Base-by-base conservation (phyloP, 2,329 filamentous ascomycete genomes). In the Phaeomoniella chlamydospora region DNA sequence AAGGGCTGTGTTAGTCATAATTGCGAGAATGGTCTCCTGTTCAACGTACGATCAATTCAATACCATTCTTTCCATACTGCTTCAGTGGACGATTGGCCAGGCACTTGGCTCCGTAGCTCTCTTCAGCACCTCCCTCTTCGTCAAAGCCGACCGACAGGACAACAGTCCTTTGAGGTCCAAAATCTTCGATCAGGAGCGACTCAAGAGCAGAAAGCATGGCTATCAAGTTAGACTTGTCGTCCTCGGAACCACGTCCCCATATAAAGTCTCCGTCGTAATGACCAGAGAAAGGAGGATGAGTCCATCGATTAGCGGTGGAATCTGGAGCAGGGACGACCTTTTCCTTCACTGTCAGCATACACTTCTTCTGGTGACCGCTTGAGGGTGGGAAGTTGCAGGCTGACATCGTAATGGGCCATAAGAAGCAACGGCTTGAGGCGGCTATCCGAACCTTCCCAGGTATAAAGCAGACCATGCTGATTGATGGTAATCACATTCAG, bases 91-190 rank as follows among this genome's bases (percentile, higher is more conserved):
- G 52, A 0, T 53, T 31, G 0, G 67, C 57, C 4, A 78, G 58
- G n/a, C 58, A 46, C 2, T 55, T 49, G 1, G 70, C 72, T 5
- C 74, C 72, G 22, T 26, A 26, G n/a, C 22, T 26, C 5, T 64
- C 51, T 1, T 39, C 22, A 6, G 22, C 22, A 26, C 22, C 22
- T 6, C 22, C 22, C n/a, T 26, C 22, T 50, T 79, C 73, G 45
- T 79, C 74, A 38, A 76, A 77, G 3, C 74, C 74, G 43, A 76
- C 74, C 0, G 71, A 67, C 1, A 78, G 46, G 4, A 78, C 52
- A 3, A 79, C 45, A 0, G 71, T 73, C 5, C 74, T 61, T 34
- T 59, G 59, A 2, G 74, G 74, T 22, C 49, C 42, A 48, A 71
- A 78, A 4, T 55, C 56, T 18, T 62, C 62, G 5, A 59, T 52